These are phyloP conservation scores for Hortiboletus flavorubellus DNA, from an alignment of 768 basidiomycete species.

Conservation along the genomic window DNA sequence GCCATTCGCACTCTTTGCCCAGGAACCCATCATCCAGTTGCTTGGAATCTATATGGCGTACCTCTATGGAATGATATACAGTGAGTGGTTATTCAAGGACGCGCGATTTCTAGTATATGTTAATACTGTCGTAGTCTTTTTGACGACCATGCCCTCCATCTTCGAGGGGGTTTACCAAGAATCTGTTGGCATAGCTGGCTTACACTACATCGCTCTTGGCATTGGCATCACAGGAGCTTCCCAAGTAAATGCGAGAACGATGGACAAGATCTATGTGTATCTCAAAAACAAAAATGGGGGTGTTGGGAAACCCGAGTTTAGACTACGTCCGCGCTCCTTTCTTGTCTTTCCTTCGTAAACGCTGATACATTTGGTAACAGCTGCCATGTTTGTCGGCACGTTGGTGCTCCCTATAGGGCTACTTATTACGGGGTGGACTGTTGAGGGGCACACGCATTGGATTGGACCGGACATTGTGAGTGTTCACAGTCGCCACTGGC, in stretches of 20 bases:
- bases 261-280: conserved; percentile 55
- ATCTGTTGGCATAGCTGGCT: conserved; percentile 53
- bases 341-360: not conserved
- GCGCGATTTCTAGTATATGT: not conserved
- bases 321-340: conserved; percentile 39
- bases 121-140: conserved; percentile 46
- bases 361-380: conserved; percentile 31
- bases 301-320: conserved; percentile 52
- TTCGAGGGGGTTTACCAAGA: conserved; percentile 55
- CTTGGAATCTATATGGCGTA: conserved; percentile 69
- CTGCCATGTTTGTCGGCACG: conserved; percentile 56
- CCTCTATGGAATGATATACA: conserved; percentile 59
- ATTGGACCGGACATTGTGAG: conserved; percentile 65
- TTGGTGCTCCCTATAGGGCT: conserved; percentile 63
- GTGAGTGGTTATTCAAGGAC: conserved; percentile 33
- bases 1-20: conserved; percentile 61
- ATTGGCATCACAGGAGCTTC: conserved; percentile 54
- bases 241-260: conserved; percentile 48
- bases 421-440: conserved; percentile 69
- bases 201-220: conserved; percentile 72
- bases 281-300: conserved; percentile 51
- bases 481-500: not conserved
- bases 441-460: conserved; percentile 59
- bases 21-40: conserved; percentile 66
- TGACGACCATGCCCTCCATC: conserved; percentile 62